Conservation (phyloP, 345 rosid species). For the Moricandia moricandioides region DNA sequence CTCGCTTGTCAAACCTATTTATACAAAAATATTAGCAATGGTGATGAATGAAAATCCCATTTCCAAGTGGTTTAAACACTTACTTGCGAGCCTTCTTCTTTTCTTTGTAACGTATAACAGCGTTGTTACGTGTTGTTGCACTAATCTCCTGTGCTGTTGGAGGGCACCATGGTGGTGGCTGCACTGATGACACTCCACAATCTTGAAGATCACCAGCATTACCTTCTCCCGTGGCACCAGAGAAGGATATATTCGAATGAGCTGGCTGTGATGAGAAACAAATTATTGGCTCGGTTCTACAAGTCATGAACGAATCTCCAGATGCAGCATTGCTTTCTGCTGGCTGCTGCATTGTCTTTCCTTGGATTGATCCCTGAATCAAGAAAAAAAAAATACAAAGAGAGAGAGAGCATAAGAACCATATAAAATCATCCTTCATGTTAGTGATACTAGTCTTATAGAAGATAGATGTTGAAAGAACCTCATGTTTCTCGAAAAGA, state of each 20-base stretch:
- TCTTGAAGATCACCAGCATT: constrained; percentile 74
- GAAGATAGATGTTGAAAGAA: constrained; percentile 10
- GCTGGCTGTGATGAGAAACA: constrained; percentile 51
- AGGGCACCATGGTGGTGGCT: constrained; percentile 64
- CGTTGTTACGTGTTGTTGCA: constrained; percentile 63
- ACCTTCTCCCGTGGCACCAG: constrained; percentile 75
- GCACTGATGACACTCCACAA: constrained; percentile 66
- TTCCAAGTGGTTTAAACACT: constrained; percentile 29
- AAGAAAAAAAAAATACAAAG: background rate
- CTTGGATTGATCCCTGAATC: constrained; percentile 33
- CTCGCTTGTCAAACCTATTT: constrained; percentile 77
- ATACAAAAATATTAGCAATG: constrained; percentile 6
- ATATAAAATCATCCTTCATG: background rate
- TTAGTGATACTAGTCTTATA: background rate
- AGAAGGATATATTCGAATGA: constrained; percentile 73
- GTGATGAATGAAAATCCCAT: background rate
- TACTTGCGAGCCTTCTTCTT: constrained; percentile 91
- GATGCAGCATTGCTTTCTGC: constrained; percentile 77
- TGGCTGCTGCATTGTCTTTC: constrained; percentile 55
- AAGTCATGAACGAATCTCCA: constrained; percentile 73
- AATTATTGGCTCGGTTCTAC: constrained; percentile 75
- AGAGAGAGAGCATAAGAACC: constrained; percentile 1
- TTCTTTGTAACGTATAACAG: constrained; percentile 88
- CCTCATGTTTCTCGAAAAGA: constrained; percentile 61
- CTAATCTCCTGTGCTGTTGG: constrained; percentile 59